Evolutionary conservation across 805 yeast species (phyloP), one percentile per base, ranked within the genome.

Genomic region (Lipomyces orientalis): DNA sequence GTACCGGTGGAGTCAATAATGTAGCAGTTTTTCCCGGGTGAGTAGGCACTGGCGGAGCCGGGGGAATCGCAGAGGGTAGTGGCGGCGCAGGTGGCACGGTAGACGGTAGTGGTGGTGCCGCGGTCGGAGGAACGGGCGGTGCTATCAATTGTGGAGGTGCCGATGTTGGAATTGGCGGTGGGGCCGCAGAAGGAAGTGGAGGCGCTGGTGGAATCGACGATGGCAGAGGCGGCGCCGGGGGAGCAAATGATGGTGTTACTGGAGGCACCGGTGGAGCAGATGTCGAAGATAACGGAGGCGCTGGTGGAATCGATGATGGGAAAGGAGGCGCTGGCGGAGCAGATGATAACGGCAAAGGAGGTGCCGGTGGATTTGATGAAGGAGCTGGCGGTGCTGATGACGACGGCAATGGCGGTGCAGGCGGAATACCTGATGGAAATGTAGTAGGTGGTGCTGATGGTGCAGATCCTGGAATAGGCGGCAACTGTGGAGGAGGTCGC

Each of bases 161-260:
- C n/a, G 65, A 65, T 55, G 70, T 54, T 29, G 29, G 29, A 25
- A 25, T 71, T 8, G 76, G 63, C 12, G 77, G 68, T 33, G 72
- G 61, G 22, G 73, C 64, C n/a, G 29, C 29, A 25, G 69, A 59
- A 1, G 73, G 65, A 34, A 74, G 66, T 34, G 77, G 76, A 16
- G 72, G 71, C 29, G 66, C 64, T 16, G 64, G 66, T 56, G 70
- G 57, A 29, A 62, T 67, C 29, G 77, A 74, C 25, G 77, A 74
- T 10, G 76, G 62, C 4, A 79, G 68, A n/a, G 81, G 77, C 12
- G 81, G 77, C 33, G 76, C 71, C 22, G 78, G 66, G 33, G 78
- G 71, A 14, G 29, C 54, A 14, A 55, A 43, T 9, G 67, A 29
- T 29, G 66, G 55, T 22, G 62, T 56, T 31, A 68, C 14, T 8